A percentile compares a stretch with the other conserved stretches of the same genome.
These are phyloP conservation scores for Sugiyamaella marilandica DNA, from an alignment of 805 yeast genomes.

Conservation along the genomic window DNA sequence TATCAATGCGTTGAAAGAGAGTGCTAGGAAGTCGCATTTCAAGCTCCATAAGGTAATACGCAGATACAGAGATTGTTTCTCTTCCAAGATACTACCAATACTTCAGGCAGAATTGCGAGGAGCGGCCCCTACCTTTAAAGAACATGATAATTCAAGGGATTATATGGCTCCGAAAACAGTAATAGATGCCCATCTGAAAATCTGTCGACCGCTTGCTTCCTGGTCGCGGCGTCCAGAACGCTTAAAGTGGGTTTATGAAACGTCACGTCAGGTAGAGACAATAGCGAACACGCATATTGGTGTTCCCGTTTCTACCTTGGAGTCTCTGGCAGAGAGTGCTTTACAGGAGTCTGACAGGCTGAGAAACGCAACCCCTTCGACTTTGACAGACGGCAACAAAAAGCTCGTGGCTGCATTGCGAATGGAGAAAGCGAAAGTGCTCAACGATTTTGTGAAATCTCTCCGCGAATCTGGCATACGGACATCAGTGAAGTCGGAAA, in stretches of 20 bases:
- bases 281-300: slow-evolving; percentile 37
- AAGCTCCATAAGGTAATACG: slow-evolving; percentile 76
- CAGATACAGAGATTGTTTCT: slow-evolving; percentile 65
- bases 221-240: slow-evolving; percentile 58
- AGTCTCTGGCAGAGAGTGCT: slow-evolving; percentile 51
- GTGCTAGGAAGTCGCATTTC: slow-evolving; percentile 85
- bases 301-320: slow-evolving; percentile 45
- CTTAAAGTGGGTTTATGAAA: slow-evolving; percentile 45
- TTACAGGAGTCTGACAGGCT: slow-evolving; percentile 56
- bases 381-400: slow-evolving; percentile 67
- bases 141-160: background rate
- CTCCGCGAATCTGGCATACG: slow-evolving; percentile 73
- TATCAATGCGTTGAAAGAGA: slow-evolving; percentile 86
- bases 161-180: background rate
- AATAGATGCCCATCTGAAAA: background rate
- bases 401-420: slow-evolving; percentile 65
- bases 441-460: slow-evolving; percentile 74
- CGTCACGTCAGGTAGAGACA: slow-evolving; percentile 52
- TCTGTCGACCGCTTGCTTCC: slow-evolving; percentile 21
- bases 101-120: slow-evolving; percentile 41
- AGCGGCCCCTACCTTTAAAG: slow-evolving; percentile 32
- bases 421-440: slow-evolving; percentile 70
- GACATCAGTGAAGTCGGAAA: slow-evolving; percentile 58
- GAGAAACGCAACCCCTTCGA: slow-evolving; percentile 71
- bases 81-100: slow-evolving; percentile 46